Conservation (phyloP, 257 asterid genomes). For the Asclepias syriaca region DNA sequence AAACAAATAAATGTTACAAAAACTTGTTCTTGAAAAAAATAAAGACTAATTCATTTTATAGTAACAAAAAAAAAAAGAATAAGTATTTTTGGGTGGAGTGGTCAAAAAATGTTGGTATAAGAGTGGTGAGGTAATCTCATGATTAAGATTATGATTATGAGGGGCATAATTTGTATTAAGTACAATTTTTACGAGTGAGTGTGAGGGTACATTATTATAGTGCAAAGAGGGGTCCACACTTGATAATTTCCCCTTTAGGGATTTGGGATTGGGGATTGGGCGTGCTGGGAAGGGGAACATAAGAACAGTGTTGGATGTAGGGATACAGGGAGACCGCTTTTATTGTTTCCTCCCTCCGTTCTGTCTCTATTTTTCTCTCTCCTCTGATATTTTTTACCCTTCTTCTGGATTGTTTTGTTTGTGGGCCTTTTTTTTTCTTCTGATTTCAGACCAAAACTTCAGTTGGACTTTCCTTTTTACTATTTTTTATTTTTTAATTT, state of each 20-base stretch:
- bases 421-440: neutral
- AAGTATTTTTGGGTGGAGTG: neutral
- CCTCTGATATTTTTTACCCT: too few species aligned
- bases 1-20: too few species aligned
- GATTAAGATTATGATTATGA: constrained; percentile 19
- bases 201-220: neutral
- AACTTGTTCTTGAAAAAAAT: too few species aligned
- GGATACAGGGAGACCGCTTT: constrained; percentile 15
- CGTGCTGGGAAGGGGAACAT: constrained; percentile 20
- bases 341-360: constrained; percentile 2
- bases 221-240: constrained; percentile 2
- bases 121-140: constrained; percentile 13
- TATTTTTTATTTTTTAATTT: too few species aligned
- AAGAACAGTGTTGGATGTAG: constrained; percentile 19
- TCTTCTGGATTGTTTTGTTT: neutral
- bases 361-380: too few species aligned
- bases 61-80: too few species aligned
- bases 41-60: too few species aligned
- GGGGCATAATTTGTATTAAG: neutral
- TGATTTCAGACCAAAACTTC: neutral
- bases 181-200: neutral
- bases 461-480: neutral
- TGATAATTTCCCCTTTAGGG: too few species aligned
- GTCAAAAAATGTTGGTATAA: constrained; percentile 12
- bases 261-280: neutral